Evolutionary conservation across 1,284 basidiomycete species (phyloP).

Genomic region (Sphagnurus paluster): DNA sequence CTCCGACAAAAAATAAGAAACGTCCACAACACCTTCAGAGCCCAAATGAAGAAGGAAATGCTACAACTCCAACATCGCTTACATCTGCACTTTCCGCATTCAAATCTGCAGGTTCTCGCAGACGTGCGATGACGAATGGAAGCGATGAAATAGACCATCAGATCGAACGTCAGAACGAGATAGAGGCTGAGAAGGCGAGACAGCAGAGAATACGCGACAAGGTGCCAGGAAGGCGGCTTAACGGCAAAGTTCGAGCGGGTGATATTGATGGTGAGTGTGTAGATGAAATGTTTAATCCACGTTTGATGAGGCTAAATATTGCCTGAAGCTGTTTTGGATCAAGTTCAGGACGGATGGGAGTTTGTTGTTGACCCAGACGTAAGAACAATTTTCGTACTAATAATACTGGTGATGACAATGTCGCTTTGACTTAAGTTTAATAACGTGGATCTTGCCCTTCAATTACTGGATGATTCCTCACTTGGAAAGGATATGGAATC

Average conservation of each 20-base stretch:
- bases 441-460: constrained; percentile 86
- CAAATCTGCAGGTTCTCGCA: constrained; percentile 58
- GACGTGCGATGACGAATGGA: constrained; percentile 55
- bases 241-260: constrained; percentile 58
- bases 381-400: constrained; percentile 27
- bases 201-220: constrained; percentile 69
- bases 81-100: constrained; percentile 66
- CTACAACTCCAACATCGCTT: constrained; percentile 50
- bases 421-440: constrained; percentile 68
- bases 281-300: no score
- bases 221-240: constrained; percentile 54
- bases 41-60: constrained; percentile 35
- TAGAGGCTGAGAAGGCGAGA: constrained; percentile 56
- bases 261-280: constrained; percentile 82
- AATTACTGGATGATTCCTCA: constrained; percentile 76
- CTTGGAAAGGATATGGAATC: constrained; percentile 72
- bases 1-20: constrained; percentile 26
- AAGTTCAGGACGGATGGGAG: constrained; percentile 89
- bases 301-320: constrained; percentile 7
- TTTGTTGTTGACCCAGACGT: constrained; percentile 85
- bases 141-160: constrained; percentile 50
- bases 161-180: constrained; percentile 54
- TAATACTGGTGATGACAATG: constrained; percentile 9
- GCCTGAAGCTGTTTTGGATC: constrained; percentile 71
- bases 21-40: constrained; percentile 36